A percentile compares a stretch with the other conserved stretches of the same genome.
These are phyloP conservation scores for Dactylella cylindrospora DNA, from an alignment of 2,329 filamentous ascomycete genomes.

Conservation along the genomic window DNA sequence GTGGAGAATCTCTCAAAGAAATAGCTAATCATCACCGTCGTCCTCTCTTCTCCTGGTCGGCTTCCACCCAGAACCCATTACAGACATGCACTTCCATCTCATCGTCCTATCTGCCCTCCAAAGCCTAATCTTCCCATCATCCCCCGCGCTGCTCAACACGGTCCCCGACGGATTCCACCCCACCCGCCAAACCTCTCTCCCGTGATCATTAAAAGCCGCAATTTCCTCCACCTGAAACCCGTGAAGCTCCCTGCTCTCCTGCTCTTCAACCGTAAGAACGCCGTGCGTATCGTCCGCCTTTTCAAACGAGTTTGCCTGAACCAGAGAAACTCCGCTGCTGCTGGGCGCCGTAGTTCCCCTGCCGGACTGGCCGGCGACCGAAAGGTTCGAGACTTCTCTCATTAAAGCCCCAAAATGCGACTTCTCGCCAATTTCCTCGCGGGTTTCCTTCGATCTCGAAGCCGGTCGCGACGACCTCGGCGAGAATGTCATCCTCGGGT, in stretches of 20 bases:
- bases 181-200: constrained; percentile 49
- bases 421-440: constrained; percentile 25
- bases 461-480: constrained; percentile 27
- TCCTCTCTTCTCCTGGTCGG: constrained; percentile 33
- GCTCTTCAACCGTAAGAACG: constrained; percentile 36
- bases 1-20: neutral
- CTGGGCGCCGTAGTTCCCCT: neutral
- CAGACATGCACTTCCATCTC: constrained; percentile 47
- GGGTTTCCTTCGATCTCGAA: constrained; percentile 34
- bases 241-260: constrained; percentile 39
- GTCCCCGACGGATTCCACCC: constrained; percentile 49
- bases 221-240: constrained; percentile 47
- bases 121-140: constrained; percentile 49
- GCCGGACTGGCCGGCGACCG: constrained; percentile 20
- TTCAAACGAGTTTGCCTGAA: constrained; percentile 36
- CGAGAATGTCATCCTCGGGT: constrained; percentile 41
- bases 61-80: constrained; percentile 43
- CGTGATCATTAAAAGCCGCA: constrained; percentile 48
- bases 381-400: constrained; percentile 37
- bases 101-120: constrained; percentile 48
- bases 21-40: constrained; percentile 36
- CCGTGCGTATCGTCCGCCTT: constrained; percentile 34
- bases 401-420: constrained; percentile 37
- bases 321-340: constrained; percentile 28
- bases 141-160: constrained; percentile 48